phyloP scores from a whole-genome alignment of 179 eudicot genomes.

The Silene vulgaris region DNA sequence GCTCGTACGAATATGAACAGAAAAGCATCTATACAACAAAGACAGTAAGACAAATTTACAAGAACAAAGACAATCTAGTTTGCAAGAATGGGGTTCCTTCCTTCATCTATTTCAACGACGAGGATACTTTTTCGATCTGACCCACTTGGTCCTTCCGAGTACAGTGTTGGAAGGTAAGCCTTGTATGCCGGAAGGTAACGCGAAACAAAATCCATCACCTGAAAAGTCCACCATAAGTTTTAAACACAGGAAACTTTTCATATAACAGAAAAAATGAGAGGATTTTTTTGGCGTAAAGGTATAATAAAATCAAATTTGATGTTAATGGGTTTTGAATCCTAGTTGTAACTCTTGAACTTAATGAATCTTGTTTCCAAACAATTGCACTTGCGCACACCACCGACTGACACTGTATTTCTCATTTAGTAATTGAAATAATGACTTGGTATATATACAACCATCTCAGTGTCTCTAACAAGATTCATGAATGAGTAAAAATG shows the following conservation, averaged over 20 bases:
- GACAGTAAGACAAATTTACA: neutral
- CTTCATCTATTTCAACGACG: conserved; percentile 84
- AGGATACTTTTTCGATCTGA: conserved; percentile 64
- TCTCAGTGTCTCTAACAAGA: neutral
- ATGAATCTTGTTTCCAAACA: neutral
- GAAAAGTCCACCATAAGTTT: conserved; percentile 14
- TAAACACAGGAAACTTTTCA: neutral
- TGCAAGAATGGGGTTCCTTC: conserved; percentile 78
- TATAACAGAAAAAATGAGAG: neutral
- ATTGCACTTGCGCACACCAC: conserved; percentile 1
- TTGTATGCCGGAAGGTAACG: conserved; percentile 92
- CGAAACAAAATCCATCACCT: conserved; percentile 94
- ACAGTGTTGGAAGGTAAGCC: conserved; percentile 83
- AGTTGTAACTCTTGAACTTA: too few relatives aligned
- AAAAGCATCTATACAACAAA: conserved; percentile 9
- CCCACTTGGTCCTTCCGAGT: conserved; percentile 82
- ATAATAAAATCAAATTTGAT: too few relatives aligned
- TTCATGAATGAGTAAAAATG: neutral
- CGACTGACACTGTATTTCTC: conserved; percentile 1
- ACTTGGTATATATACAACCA: neutral
- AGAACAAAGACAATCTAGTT: conserved; percentile 21
- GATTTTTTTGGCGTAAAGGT: too few relatives aligned
- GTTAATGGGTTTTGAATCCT: too few relatives aligned
- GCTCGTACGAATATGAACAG: conserved; percentile 15
- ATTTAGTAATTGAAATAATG: neutral